These are phyloP conservation scores for Komagataella kurtzmanii DNA, from an alignment of 805 yeast genomes.

Conservation along the genomic window DNA sequence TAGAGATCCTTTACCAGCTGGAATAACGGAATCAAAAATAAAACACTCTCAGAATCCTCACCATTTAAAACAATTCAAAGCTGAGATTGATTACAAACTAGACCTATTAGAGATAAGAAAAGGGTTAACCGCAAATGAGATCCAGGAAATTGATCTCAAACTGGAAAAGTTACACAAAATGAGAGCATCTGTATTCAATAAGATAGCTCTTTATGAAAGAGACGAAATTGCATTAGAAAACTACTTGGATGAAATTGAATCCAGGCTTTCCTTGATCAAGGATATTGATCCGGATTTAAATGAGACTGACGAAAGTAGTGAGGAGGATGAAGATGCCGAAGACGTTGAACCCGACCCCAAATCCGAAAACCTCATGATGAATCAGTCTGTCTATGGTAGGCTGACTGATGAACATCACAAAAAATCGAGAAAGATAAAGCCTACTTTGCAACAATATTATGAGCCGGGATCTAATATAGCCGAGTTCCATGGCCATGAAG, in stretches of 20 bases:
- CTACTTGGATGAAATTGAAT: constrained; percentile 27
- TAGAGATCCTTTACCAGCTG: constrained; percentile 18
- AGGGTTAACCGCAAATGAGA: constrained; percentile 50
- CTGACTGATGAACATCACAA: constrained; percentile 20
- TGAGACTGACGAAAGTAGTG: constrained; percentile 9
- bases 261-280: constrained; percentile 27
- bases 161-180: constrained; percentile 34
- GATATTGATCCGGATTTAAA: constrained; percentile 19
- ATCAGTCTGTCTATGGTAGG: constrained; percentile 30
- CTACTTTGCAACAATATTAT: constrained; percentile 54
- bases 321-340: constrained; percentile 3
- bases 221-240: constrained; percentile 44
- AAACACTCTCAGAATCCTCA: constrained; percentile 26
- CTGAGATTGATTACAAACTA: constrained; percentile 28
- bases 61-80: constrained; percentile 22
- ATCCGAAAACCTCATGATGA: constrained; percentile 12
- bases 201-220: constrained; percentile 47
- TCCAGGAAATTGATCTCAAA: constrained; percentile 46
- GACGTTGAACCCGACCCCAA: constrained; percentile 2
- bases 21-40: constrained; percentile 26
- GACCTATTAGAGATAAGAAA: constrained; percentile 50
- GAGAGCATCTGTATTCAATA: constrained; percentile 41
- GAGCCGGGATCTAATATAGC: constrained; percentile 42
- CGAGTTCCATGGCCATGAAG: constrained; percentile 37
- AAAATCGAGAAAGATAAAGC: constrained; percentile 33